Percentiles rank a stretch among this genome's conserved stretches.
phyloP scores from a whole-genome alignment of 345 rosid genomes.

The Sonneratia caseolaris region DNA sequence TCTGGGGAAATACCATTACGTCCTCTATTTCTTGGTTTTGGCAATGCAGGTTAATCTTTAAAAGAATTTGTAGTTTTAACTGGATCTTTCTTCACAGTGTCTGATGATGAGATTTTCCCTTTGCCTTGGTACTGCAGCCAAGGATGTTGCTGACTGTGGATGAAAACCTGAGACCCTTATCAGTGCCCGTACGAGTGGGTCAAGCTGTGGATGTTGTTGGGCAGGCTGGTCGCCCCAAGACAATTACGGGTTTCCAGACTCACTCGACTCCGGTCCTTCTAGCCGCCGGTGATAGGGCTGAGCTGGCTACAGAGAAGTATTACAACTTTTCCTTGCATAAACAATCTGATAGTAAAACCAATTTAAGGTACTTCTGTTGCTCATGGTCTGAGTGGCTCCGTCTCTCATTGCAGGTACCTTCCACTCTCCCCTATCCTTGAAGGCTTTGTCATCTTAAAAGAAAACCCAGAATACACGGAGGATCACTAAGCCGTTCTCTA shows the following conservation, averaged over 20 bases:
- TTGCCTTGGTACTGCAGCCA: constrained; percentile 39
- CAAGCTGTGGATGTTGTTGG: constrained; percentile 98
- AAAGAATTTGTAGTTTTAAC: not conserved
- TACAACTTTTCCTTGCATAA: constrained; percentile 9
- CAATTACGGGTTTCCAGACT: constrained; percentile 95
- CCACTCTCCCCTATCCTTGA: constrained; percentile 86
- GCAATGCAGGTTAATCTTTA: constrained; percentile 74
- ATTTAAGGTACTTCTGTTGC: not conserved
- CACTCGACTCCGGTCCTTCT: constrained; percentile 91
- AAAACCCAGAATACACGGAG: constrained; percentile 72
- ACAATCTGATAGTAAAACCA: not conserved
- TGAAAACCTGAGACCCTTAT: constrained; percentile 65
- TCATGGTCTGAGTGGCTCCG: not conserved
- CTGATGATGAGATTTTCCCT: not conserved
- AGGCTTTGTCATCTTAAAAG: constrained; percentile 78
- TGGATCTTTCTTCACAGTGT: not conserved
- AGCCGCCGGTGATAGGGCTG: constrained; percentile 93
- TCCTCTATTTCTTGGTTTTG: constrained; percentile 79
- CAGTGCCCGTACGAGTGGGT: constrained; percentile 87
- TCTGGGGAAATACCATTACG: constrained; percentile 80
- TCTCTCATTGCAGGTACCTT: constrained; percentile 44
- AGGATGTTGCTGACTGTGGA: constrained; percentile 91
- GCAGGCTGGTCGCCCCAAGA: constrained; percentile 92
- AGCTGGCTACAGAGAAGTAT: constrained; percentile 89
- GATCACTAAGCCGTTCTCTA: constrained; percentile 23